Conservation (phyloP, 257 asterid species). For the Cinchona pubescens region DNA sequence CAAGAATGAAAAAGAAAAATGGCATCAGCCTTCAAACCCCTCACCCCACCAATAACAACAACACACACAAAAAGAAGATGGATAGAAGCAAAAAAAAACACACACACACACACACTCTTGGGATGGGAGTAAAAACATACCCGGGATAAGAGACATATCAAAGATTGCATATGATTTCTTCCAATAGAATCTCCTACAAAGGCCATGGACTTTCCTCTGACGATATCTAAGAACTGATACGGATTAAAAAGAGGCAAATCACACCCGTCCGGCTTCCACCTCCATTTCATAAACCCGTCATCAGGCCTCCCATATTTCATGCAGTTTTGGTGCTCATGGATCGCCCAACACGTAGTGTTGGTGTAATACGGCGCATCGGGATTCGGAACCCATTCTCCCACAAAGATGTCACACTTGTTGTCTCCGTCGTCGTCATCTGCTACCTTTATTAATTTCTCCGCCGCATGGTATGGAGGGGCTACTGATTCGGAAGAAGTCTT, state of each 20-base stretch:
- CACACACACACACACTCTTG: too few species aligned
- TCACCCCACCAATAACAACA: too few species aligned
- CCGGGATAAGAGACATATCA: constrained; percentile 70
- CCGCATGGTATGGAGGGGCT: constrained; percentile 1
- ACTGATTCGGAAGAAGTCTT: not conserved
- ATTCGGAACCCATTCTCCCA: constrained; percentile 81
- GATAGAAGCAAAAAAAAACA: too few species aligned
- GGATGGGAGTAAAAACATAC: too few species aligned
- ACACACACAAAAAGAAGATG: too few species aligned
- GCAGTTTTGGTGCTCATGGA: constrained; percentile 87
- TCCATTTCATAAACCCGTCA: constrained; percentile 54
- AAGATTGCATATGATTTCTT: constrained; percentile 81
- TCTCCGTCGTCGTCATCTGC: constrained; percentile 1
- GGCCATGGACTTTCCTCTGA: constrained; percentile 61
- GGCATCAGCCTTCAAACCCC: too few species aligned
- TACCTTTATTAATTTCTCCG: constrained; percentile 7
- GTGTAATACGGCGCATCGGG: constrained; percentile 73
- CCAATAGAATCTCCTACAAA: constrained; percentile 81
- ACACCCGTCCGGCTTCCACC: constrained; percentile 76
- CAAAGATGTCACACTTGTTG: constrained; percentile 71
- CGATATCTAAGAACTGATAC: constrained; percentile 37
- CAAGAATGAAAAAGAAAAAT: too few species aligned
- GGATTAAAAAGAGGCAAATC: constrained; percentile 64
- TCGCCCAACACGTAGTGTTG: constrained; percentile 56
- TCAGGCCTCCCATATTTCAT: constrained; percentile 71